Conservation (phyloP, 371 early-diverging fungal genomes). For the Mortierella sp. region DNA sequence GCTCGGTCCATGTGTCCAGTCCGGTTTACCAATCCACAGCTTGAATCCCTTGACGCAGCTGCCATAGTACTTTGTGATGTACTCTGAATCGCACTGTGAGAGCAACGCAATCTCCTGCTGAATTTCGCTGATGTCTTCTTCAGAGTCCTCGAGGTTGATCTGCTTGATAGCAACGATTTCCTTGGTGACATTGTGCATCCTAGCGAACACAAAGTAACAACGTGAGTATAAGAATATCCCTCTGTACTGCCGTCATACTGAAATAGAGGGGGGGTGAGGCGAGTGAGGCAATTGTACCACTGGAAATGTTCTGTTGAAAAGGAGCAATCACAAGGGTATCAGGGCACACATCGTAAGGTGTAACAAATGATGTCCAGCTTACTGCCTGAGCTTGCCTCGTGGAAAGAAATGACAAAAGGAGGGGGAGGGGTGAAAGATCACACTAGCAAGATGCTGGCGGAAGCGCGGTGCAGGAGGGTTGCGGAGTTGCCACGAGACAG, state of each 20-base stretch:
- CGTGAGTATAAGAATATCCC: no score
- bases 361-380: constrained; percentile 10
- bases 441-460: no score
- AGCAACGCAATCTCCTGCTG: constrained; percentile 96
- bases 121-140: constrained; percentile 98
- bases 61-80: constrained; percentile 90
- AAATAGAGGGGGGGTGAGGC: background rate
- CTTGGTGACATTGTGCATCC: constrained; percentile 81
- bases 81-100: constrained; percentile 90
- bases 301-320: no score
- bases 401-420: constrained; percentile 4
- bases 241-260: no score
- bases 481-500: no score
- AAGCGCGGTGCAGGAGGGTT: no score
- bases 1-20: no score
- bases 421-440: background rate
- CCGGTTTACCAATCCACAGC: constrained; percentile 82
- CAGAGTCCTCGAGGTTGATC: constrained; percentile 93
- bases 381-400: constrained; percentile 2
- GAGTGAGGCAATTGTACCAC: background rate
- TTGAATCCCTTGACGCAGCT: constrained; percentile 85
- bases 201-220: constrained; percentile 33
- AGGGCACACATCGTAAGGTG: constrained; percentile 9
- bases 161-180: constrained; percentile 92
- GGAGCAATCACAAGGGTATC: constrained; percentile 32